phyloP scores from a whole-genome alignment of 75 land plant species.

The Sequoiadendron giganteum region DNA sequence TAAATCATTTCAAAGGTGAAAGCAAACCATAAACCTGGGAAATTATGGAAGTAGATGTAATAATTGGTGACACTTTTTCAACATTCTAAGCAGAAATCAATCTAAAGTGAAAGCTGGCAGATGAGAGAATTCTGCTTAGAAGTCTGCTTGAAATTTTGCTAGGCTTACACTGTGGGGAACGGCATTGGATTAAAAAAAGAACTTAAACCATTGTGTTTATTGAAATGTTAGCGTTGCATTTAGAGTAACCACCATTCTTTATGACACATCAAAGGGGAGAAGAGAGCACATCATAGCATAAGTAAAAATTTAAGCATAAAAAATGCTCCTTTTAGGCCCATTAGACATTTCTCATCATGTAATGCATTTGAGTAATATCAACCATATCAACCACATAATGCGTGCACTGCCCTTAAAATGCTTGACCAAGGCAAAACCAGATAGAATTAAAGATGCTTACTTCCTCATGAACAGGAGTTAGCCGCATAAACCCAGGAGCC shows the following conservation, averaged over 20 bases:
- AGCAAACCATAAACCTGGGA: not conserved
- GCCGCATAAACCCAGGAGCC: slow-evolving; percentile 27
- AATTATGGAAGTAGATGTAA: not conserved
- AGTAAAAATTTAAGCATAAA: not conserved
- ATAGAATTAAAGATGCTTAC: slow-evolving; percentile 16
- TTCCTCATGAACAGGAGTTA: slow-evolving; percentile 72
- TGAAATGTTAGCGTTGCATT: not conserved
- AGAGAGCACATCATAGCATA: not conserved
- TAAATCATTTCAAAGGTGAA: not conserved
- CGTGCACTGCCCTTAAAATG: not conserved
- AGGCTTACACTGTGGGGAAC: not conserved
- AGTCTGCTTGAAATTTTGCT: not conserved
- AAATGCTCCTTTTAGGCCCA: not conserved
- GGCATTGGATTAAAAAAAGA: not conserved
- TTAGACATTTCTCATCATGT: not conserved
- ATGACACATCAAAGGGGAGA: not conserved
- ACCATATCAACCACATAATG: not conserved
- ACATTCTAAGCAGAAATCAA: not conserved
- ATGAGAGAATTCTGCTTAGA: too few species aligned
- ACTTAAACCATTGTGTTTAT: not conserved
- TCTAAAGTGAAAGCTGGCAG: not conserved
- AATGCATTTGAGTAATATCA: not conserved
- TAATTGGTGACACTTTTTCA: not conserved
- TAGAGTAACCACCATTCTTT: not conserved
- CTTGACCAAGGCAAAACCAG: not conserved